Base-by-base conservation (phyloP, 371 early-diverging fungal species). In the Choanephora cucurbitarum region DNA sequence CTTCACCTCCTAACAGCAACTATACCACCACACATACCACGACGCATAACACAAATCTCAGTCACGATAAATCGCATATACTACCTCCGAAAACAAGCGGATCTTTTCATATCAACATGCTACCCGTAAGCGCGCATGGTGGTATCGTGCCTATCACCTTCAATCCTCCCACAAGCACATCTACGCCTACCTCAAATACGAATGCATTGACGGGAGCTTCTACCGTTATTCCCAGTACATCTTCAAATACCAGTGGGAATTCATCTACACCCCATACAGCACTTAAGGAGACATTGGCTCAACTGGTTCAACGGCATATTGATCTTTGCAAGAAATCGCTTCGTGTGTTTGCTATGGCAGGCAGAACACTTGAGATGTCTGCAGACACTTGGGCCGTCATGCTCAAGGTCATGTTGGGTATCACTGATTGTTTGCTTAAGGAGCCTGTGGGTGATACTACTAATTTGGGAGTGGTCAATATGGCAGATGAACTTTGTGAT, bases 401-500 rank as follows among this genome's bases (percentile, higher is more conserved):
- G 5, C 63, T 92, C 18, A 89, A 89, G 58, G 86, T 90, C n/a
- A 60, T 90, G 33, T 66, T n/a, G n/a, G n/a, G n/a, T n/a, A n/a
- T n/a, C n/a, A n/a, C n/a, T n/a, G n/a, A n/a, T n/a, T n/a, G n/a
- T 42, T 62, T 91, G 37, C 66, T 91, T 42, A 73, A 80, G 18
- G 81, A 81, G 50, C 86, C 80, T 13, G 44, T 65, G 11, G 57
- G 62, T 9, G 67, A 72, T 39, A 47, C 63, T 0, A 57, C 66
- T 21, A 75, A 71, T 40, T 2, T 37, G 11, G 37, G 37, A 9
- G 73, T 80, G 13, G 60, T 49, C 3, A 74, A 73, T 49, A 88
- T 90, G 88, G 88, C 81, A 19, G 90, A 90, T 62, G 83, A 84
- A 49, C 70, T 92, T 18, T 87, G 88, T 57, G 90, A 87, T 55